Evolutionary conservation across 805 yeast genomes (phyloP), one percentile per base, ranked within the genome.

Genomic region (Zygosaccharomyces siamensis): DNA sequence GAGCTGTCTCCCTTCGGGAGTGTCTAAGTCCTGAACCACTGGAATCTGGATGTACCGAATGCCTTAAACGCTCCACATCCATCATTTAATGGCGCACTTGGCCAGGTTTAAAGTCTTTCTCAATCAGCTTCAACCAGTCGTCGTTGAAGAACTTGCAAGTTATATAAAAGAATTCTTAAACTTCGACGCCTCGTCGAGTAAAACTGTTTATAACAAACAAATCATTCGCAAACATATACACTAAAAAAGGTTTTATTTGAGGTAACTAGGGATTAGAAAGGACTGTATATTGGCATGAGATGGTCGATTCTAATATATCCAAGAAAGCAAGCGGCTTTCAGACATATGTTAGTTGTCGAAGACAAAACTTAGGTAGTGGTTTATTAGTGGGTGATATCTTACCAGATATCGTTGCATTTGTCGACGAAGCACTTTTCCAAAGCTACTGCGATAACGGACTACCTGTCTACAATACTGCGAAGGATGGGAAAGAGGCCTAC

Each of bases 401-500:
- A 1, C 49, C 51, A 3, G 30, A 44, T 4, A 41, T 46, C 3
- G 39, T 60, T 14, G 39, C 52, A 11, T 57, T 55, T 26, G 47
- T 60, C 5, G 56, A 56, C 12, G 33, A 43, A 20, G 49, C 64
- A 7, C 18, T 36, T 0, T 74, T 71, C 38, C 30, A 37, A 23
- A 69, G 74, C 27, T 54, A 55, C 18, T 74, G 77, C 48, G 66
- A 63, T 42, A 51, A 56, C 11, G 53, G 52, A 0, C 56, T 53
- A 1, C 77, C 77, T 0, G 61, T 68, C 1, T 65, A 70, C 33
- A 67, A 71, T 8, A 57, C 73, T 1, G 68, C 67, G 43, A 63
- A 58, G 21, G 57, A 58, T 1, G 66, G 67, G 2, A 55, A 64
- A 0, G 30, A 50, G 0, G 51, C 70, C 1, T 64, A 79, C 5